Evolutionary conservation across 2,329 filamentous ascomycete genomes (phyloP).

Genomic region (Celoporthe dispersa): DNA sequence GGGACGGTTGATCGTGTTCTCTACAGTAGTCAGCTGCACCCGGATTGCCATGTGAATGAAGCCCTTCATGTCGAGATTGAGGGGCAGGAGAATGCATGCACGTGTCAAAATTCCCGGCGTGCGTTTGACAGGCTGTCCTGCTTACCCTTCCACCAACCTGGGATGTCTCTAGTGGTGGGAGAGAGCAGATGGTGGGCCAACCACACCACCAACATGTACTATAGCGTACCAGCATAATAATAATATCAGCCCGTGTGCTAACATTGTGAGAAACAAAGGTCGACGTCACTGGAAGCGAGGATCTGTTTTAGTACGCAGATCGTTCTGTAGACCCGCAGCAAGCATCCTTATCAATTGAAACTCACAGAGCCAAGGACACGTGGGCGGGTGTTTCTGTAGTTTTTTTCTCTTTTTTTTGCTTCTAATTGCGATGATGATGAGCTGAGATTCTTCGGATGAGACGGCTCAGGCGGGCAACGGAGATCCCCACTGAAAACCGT

Average conservation of each 20-base stretch:
- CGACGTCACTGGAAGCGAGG: neutral
- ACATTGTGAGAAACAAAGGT: neutral
- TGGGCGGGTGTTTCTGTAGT: neutral
- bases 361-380: neutral
- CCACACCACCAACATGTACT: neutral
- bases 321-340: neutral
- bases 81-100: neutral
- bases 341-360: neutral
- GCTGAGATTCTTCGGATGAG: neutral
- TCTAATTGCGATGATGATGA: slow-evolving; percentile 3
- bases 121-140: too few relatives aligned
- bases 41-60: neutral
- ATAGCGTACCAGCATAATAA: neutral
- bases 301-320: neutral
- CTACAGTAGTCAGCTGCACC: neutral
- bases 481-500: neutral
- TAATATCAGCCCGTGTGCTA: neutral
- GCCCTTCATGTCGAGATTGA: neutral
- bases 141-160: neutral
- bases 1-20: neutral
- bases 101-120: neutral
- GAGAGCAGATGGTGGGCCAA: neutral
- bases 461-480: neutral
- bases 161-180: neutral
- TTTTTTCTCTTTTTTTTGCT: too few relatives aligned